A percentile compares a stretch with the other conserved stretches of the same genome.
phyloP scores from a whole-genome alignment of 2,329 filamentous ascomycete species.

The Talaromyces sp. region DNA sequence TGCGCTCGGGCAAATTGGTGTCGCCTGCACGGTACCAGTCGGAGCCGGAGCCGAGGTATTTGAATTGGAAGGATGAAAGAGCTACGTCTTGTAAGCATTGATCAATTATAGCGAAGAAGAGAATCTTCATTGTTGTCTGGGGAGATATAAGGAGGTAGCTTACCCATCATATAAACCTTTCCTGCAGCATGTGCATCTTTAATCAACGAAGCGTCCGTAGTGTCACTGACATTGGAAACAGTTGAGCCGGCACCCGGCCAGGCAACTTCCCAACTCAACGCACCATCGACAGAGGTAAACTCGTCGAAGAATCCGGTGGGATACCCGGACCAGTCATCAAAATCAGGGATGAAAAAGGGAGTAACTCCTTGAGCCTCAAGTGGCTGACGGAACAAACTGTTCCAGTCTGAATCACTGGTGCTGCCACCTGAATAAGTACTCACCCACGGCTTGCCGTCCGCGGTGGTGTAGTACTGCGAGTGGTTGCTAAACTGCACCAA shows the following conservation, averaged over 20 bases:
- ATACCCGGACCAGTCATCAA: constrained; percentile 4
- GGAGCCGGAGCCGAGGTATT: constrained; percentile 1
- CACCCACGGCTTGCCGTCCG: constrained; percentile 8
- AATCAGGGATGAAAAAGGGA: constrained; percentile 7
- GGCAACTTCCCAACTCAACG: constrained; percentile 8
- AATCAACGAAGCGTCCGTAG: neutral
- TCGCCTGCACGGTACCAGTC: constrained; percentile 10
- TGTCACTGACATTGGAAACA: constrained; percentile 6
- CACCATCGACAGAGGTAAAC: constrained; percentile 5
- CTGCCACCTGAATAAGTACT: constrained; percentile 6
- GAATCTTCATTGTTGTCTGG: neutral
- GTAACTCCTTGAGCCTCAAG: neutral
- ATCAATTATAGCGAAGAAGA: neutral
- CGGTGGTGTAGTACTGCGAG: constrained; percentile 5
- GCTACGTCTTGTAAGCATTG: neutral
- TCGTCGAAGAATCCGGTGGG: constrained; percentile 5
- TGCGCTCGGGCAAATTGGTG: constrained; percentile 7
- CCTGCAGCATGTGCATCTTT: constrained; percentile 4
- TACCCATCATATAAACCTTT: constrained; percentile 11
- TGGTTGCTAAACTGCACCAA: constrained; percentile 5
- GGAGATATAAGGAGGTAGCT: neutral
- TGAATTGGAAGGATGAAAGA: constrained; percentile 11
- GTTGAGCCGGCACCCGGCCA: constrained; percentile 1
- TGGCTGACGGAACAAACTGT: neutral
- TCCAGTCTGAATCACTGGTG: neutral